phyloP scores from a whole-genome alignment of 139 green algal species.

The Gonium pectorale region DNA sequence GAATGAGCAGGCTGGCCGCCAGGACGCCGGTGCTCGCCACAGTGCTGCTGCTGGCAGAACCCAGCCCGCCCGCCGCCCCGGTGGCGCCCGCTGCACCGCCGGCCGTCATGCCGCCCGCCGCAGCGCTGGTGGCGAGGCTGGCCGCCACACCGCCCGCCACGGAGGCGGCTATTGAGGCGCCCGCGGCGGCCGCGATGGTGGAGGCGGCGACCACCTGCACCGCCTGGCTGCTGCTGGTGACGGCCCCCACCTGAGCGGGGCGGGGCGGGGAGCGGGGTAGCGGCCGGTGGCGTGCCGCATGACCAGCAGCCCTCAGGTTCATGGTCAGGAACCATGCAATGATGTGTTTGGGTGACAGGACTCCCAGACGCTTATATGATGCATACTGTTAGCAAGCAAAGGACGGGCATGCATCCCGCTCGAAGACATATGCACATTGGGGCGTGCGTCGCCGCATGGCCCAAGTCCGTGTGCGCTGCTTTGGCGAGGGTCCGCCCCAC shows the following conservation, averaged over 20 bases:
- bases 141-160: neutral
- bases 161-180: conserved; percentile 1
- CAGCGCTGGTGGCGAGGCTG: neutral
- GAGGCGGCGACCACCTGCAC: neutral
- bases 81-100: neutral
- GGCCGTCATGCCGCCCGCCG: neutral
- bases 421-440: too few relatives aligned
- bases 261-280: too few relatives aligned
- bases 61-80: neutral
- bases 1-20: neutral
- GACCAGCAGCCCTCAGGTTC: too few relatives aligned
- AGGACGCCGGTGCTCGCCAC: conserved; percentile 3
- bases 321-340: too few relatives aligned
- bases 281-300: too few relatives aligned
- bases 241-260: neutral
- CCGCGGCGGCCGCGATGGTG: conserved; percentile 27
- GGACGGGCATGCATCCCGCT: too few relatives aligned
- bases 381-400: too few relatives aligned
- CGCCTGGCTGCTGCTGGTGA: neutral
- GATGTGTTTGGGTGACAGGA: too few relatives aligned
- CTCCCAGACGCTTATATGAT: too few relatives aligned
- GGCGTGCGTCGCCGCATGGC: too few relatives aligned
- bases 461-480: too few relatives aligned
- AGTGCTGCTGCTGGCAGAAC: neutral
- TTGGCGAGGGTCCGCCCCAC: too few relatives aligned